Evolutionary conservation across 1,284 basidiomycete genomes (phyloP).

Genomic region (Ustilago shanxiensis): DNA sequence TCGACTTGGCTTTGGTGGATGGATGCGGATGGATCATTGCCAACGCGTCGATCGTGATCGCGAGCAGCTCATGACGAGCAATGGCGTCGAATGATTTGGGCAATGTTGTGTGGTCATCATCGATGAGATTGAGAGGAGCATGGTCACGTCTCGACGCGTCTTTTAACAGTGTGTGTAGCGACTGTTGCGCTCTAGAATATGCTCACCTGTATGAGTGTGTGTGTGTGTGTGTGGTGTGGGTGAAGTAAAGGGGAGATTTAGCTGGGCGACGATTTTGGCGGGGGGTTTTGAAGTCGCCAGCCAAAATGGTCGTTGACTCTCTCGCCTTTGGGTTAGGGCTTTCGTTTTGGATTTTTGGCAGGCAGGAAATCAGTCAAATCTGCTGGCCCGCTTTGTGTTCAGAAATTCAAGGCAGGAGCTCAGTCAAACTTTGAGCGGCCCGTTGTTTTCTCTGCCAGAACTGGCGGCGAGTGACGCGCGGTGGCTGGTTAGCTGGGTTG

Average conservation of each 20-base stretch:
- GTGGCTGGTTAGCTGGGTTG: too few species aligned
- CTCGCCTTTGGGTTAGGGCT: neutral
- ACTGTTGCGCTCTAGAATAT: constrained; percentile 35
- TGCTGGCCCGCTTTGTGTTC: constrained; percentile 1
- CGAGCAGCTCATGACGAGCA: constrained; percentile 27
- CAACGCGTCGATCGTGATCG: constrained; percentile 28
- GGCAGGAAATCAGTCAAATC: constrained; percentile 27
- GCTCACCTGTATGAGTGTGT: constrained; percentile 38
- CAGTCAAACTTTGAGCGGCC: constrained; percentile 19
- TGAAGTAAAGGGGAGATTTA: constrained; percentile 42
- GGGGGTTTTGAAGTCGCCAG: constrained; percentile 46
- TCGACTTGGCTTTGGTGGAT: neutral
- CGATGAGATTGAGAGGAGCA: constrained; percentile 26
- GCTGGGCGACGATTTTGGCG: constrained; percentile 33
- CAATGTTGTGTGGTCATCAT: constrained; percentile 21
- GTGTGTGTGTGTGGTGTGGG: constrained; percentile 40
- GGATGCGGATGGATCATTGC: constrained; percentile 30
- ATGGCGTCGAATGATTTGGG: constrained; percentile 26
- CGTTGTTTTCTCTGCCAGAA: neutral
- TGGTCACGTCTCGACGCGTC: constrained; percentile 48
- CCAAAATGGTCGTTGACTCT: constrained; percentile 13
- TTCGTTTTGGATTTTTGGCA: constrained; percentile 3
- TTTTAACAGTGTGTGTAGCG: constrained; percentile 17
- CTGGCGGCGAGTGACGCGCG: too few species aligned
- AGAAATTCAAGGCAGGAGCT: constrained; percentile 19